Evolutionary conservation across 2,329 filamentous ascomycete species (phyloP).

Genomic region (Pestalotiopsis sp.): DNA sequence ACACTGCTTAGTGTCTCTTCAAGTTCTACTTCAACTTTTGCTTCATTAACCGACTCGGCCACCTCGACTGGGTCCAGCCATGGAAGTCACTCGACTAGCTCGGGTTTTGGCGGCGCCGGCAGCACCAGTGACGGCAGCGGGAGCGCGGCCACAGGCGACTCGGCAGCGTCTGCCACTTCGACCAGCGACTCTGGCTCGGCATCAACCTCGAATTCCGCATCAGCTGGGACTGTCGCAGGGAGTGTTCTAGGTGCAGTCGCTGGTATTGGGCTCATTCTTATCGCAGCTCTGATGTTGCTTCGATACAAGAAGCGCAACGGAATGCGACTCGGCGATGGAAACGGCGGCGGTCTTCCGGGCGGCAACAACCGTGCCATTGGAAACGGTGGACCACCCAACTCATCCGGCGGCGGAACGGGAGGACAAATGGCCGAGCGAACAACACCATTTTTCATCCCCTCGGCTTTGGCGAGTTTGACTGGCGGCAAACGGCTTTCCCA

Average conservation of each 20-base stretch:
- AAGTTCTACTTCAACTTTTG: constrained; percentile 14
- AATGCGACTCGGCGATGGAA: constrained; percentile 41
- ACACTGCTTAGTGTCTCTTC: constrained; percentile 11
- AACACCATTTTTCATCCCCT: constrained; percentile 47
- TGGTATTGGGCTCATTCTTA: constrained; percentile 57
- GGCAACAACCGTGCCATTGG: constrained; percentile 33
- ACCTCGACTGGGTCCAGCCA: constrained; percentile 21
- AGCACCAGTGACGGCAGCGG: background rate
- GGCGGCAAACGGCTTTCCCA: constrained; percentile 38
- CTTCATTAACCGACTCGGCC: constrained; percentile 19
- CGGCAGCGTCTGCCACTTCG: constrained; percentile 25
- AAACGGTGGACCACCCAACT: constrained; percentile 19
- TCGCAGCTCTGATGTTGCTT: constrained; percentile 56
- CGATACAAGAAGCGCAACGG: constrained; percentile 57
- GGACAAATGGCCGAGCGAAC: constrained; percentile 50
- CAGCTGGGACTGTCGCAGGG: constrained; percentile 49
- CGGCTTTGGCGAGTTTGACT: constrained; percentile 50
- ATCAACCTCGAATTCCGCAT: constrained; percentile 24
- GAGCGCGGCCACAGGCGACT: constrained; percentile 24
- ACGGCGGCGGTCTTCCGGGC: constrained; percentile 23
- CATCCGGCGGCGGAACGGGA: constrained; percentile 18
- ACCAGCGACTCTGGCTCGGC: constrained; percentile 18
- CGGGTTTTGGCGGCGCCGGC: constrained; percentile 18
- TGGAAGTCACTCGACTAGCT: constrained; percentile 16
- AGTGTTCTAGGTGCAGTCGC: constrained; percentile 62